These are phyloP conservation scores for Teratosphaeriaceae sp. DNA, from an alignment of 2,329 filamentous ascomycete genomes.

Conservation along the genomic window DNA sequence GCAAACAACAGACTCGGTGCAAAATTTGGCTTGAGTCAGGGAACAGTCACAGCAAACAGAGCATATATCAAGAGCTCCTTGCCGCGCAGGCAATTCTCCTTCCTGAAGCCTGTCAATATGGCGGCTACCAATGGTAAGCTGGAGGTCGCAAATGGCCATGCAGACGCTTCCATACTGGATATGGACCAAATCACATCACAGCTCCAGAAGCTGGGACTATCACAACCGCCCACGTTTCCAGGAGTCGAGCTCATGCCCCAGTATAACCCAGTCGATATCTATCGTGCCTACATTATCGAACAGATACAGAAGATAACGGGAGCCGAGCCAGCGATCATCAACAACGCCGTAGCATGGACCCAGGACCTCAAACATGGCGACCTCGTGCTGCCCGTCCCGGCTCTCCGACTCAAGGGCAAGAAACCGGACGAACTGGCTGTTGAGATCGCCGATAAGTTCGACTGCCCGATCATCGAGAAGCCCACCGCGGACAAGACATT, in stretches of 20 bases:
- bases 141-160: slow-evolving; percentile 15
- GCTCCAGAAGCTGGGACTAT: slow-evolving; percentile 23
- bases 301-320: slow-evolving; percentile 62
- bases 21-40: background rate
- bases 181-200: slow-evolving; percentile 23
- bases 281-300: slow-evolving; percentile 68
- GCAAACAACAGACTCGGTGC: background rate
- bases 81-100: background rate
- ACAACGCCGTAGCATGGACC: slow-evolving; percentile 72
- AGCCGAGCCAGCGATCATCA: slow-evolving; percentile 64
- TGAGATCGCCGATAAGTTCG: slow-evolving; percentile 48
- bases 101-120: background rate
- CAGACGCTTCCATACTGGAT: slow-evolving; percentile 6
- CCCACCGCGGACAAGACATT: slow-evolving; percentile 62
- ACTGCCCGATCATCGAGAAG: slow-evolving; percentile 65
- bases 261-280: slow-evolving; percentile 71
- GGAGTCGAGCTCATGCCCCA: slow-evolving; percentile 47
- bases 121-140: slow-evolving; percentile 10
- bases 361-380: slow-evolving; percentile 75
- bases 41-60: slow-evolving; percentile 1
- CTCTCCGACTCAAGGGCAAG: slow-evolving; percentile 66
- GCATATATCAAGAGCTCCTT: background rate
- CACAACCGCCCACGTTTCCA: slow-evolving; percentile 19
- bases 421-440: slow-evolving; percentile 51
- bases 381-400: slow-evolving; percentile 68